These are phyloP conservation scores for Sporothrix pallida DNA, from an alignment of 2,329 filamentous ascomycete species.

Conservation along the genomic window DNA sequence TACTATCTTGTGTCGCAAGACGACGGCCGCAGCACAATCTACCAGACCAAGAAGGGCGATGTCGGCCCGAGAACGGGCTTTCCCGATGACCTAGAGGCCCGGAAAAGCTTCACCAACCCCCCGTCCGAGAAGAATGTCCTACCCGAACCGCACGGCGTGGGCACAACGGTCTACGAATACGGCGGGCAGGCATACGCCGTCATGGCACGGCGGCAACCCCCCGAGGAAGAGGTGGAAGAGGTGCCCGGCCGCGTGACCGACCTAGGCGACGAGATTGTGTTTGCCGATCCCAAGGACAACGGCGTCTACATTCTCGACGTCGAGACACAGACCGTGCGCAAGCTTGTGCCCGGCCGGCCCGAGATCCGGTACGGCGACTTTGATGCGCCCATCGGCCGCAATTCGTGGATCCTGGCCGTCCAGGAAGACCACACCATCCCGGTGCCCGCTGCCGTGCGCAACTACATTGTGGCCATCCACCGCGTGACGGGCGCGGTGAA, in stretches of 20 bases:
- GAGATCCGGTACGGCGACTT: conserved; percentile 56
- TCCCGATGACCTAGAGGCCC: conserved; percentile 36
- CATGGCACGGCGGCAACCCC: conserved; percentile 46
- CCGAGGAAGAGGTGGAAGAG: neutral
- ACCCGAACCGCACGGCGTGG: conserved; percentile 51
- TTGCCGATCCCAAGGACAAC: conserved; percentile 52
- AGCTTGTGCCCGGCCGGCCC: conserved; percentile 43
- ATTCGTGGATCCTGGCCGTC: conserved; percentile 56
- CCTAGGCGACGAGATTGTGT: conserved; percentile 46
- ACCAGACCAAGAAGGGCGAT: conserved; percentile 43
- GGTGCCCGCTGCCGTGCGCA: conserved; percentile 44
- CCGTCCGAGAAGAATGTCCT: conserved; percentile 47
- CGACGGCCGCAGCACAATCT: conserved; percentile 52
- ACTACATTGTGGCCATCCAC: conserved; percentile 51
- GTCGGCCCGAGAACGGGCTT: conserved; percentile 38
- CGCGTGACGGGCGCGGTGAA: conserved; percentile 49
- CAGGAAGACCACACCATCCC: conserved; percentile 56
- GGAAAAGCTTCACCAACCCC: no score
- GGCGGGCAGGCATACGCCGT: conserved; percentile 55
- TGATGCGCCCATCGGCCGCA: conserved; percentile 42
- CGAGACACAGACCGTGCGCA: conserved; percentile 44
- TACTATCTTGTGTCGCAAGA: conserved; percentile 49
- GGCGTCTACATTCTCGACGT: conserved; percentile 53
- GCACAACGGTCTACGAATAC: conserved; percentile 59
- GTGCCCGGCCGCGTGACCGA: no score